A percentile compares a stretch with the other conserved stretches of the same genome.
Conservation (phyloP, 1,284 basidiomycete species). For the Thecaphora thlaspeos region DNA sequence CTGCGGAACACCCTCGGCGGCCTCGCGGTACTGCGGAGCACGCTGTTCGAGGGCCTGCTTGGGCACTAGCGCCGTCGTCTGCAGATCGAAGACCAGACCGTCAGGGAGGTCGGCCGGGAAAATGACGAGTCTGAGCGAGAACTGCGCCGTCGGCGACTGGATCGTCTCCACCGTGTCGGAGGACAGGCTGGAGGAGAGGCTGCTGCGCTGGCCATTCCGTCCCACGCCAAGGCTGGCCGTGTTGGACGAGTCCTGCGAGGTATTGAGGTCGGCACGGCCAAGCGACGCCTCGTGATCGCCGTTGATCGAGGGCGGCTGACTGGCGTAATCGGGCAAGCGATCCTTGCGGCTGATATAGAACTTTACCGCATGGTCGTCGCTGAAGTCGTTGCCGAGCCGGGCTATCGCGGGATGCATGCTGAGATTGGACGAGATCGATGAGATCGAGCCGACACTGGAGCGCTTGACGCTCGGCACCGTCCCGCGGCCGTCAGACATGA, state of each 20-base stretch:
- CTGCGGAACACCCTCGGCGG: slow-evolving; percentile 17
- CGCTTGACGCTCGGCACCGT: slow-evolving; percentile 72
- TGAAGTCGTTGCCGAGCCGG: slow-evolving; percentile 87
- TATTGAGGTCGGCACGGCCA: slow-evolving; percentile 18
- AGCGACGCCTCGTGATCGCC: slow-evolving; percentile 7
- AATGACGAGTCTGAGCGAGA: slow-evolving; percentile 81
- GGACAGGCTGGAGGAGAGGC: slow-evolving; percentile 26
- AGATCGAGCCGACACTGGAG: slow-evolving; percentile 88
- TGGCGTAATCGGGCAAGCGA: slow-evolving; percentile 4
- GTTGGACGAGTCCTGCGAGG: slow-evolving; percentile 30
- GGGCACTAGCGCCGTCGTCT: slow-evolving; percentile 79
- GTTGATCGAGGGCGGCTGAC: slow-evolving; percentile 1
- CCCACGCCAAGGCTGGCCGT: slow-evolving; percentile 21
- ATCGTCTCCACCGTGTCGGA: slow-evolving; percentile 30
- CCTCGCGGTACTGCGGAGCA: slow-evolving; percentile 18
- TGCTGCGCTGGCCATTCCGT: slow-evolving; percentile 23
- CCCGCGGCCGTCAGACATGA: slow-evolving; percentile 60
- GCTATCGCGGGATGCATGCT: slow-evolving; percentile 90
- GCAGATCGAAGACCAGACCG: slow-evolving; percentile 85
- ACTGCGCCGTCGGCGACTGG: slow-evolving; percentile 66
- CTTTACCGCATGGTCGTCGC: slow-evolving; percentile 93
- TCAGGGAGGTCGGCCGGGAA: slow-evolving; percentile 87
- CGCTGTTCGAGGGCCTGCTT: slow-evolving; percentile 22
- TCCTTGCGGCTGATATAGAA: slow-evolving; percentile 74
- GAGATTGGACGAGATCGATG: slow-evolving; percentile 82